Percentiles rank a stretch among this genome's conserved stretches.
Evolutionary conservation across 73 alveolate genomes (phyloP).

Genomic region (Blepharisma stoltei): DNA sequence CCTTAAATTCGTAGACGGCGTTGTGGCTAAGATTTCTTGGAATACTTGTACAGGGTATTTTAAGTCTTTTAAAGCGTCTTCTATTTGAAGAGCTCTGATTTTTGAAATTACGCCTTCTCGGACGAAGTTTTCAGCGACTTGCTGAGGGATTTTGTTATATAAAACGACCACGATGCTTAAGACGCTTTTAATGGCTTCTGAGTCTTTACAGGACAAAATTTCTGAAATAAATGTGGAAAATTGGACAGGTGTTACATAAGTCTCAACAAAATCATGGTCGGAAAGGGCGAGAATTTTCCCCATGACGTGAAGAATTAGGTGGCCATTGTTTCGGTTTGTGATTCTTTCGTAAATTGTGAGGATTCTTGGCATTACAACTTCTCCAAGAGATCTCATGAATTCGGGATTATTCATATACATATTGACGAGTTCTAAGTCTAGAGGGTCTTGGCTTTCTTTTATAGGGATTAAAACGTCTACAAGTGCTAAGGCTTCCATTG

Average conservation of each 20-base stretch:
- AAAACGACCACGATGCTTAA: background rate
- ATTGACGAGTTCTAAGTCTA: background rate
- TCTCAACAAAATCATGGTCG: background rate
- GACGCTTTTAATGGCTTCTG: background rate
- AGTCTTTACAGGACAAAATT: background rate
- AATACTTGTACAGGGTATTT: background rate
- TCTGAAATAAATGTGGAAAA: constrained; percentile 11
- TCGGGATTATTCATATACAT: background rate
- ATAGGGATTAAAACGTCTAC: constrained; percentile 3
- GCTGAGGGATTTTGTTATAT: constrained; percentile 12
- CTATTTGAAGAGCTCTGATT: background rate
- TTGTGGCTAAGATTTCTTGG: background rate
- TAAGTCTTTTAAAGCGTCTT: background rate
- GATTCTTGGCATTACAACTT: constrained; percentile 1
- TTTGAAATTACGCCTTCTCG: background rate
- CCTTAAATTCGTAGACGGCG: background rate
- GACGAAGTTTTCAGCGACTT: background rate
- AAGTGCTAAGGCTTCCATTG: background rate
- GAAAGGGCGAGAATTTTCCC: constrained; percentile 11
- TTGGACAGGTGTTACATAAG: background rate
- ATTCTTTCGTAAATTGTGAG: constrained; percentile 1
- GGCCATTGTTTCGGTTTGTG: background rate
- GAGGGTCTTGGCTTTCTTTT: background rate
- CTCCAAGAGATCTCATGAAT: background rate
- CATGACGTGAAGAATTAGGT: background rate